Conservation (phyloP, 2,329 filamentous ascomycete genomes). For the Cladosporium sp. region DNA sequence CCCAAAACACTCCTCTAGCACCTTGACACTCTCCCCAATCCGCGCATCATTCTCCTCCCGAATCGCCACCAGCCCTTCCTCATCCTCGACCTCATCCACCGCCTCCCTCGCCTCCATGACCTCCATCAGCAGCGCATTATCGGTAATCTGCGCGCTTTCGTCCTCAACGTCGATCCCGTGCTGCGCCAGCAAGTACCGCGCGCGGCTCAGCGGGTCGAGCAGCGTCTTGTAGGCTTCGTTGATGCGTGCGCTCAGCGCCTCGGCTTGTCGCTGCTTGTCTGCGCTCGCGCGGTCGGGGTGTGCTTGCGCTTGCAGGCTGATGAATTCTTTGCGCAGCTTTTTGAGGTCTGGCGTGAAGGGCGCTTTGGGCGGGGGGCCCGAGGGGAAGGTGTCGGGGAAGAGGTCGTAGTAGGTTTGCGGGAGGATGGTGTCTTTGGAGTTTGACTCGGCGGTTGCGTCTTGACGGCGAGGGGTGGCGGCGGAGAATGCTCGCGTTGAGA, state of each 20-base stretch:
- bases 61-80: constrained; percentile 59
- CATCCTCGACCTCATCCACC: constrained; percentile 52
- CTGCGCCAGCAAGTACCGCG: constrained; percentile 76
- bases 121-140: constrained; percentile 67
- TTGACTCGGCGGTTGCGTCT: not conserved
- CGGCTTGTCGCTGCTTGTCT: constrained; percentile 57
- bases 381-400: constrained; percentile 74
- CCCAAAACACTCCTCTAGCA: constrained; percentile 61
- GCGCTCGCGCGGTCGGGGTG: constrained; percentile 63
- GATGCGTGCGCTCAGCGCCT: constrained; percentile 74
- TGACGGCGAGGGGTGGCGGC: not conserved
- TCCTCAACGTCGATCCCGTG: constrained; percentile 76
- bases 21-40: constrained; percentile 58
- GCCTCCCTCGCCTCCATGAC: constrained; percentile 69
- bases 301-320: constrained; percentile 70
- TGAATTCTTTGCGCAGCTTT: constrained; percentile 75
- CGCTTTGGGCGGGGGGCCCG: constrained; percentile 71
- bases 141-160: constrained; percentile 66
- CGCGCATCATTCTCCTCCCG: constrained; percentile 62
- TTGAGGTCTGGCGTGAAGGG: constrained; percentile 69
- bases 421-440: not conserved
- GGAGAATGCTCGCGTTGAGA: constrained; percentile 12
- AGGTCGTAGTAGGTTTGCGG: constrained; percentile 71
- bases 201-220: constrained; percentile 68
- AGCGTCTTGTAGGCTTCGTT: constrained; percentile 92